phyloP scores from a whole-genome alignment of 345 rosid species.

The Arabidopsis arenosa region DNA sequence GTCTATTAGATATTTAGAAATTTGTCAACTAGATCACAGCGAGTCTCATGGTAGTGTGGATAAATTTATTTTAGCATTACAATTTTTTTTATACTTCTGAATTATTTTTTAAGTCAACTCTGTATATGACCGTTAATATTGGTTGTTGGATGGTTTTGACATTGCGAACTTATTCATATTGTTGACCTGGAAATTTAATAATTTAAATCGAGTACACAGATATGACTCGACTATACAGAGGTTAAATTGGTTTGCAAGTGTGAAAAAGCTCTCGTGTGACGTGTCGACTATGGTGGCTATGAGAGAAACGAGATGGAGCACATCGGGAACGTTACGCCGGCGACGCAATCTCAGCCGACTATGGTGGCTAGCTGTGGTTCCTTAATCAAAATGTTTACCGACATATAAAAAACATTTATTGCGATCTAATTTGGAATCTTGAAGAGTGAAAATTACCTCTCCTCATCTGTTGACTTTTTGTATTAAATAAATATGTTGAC shows the following conservation, averaged over 20 bases:
- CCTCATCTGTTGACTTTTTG: background rate
- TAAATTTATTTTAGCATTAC: background rate
- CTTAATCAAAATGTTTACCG: constrained; percentile 13
- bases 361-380: constrained; percentile 29
- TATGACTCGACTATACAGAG: background rate
- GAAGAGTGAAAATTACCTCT: constrained; percentile 1
- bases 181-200: background rate
- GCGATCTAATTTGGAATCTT: constrained; percentile 12
- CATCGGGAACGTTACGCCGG: constrained; percentile 31
- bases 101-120: background rate
- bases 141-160: constrained; percentile 3
- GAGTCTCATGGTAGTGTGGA: background rate
- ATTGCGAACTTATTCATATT: background rate
- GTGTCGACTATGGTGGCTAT: background rate
- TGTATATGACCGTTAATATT: background rate
- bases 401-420: constrained; percentile 11
- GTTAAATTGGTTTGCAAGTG: constrained; percentile 5
- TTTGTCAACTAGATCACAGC: background rate
- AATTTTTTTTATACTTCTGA: background rate
- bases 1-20: background rate
- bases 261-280: constrained; percentile 18
- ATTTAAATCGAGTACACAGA: background rate
- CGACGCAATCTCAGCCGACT: constrained; percentile 29
- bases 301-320: constrained; percentile 31
- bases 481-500: background rate